Evolutionary conservation across 2,329 filamentous ascomycete species (phyloP), one percentile per base, ranked within the genome.

Genomic region (Fusarium paranaense): DNA sequence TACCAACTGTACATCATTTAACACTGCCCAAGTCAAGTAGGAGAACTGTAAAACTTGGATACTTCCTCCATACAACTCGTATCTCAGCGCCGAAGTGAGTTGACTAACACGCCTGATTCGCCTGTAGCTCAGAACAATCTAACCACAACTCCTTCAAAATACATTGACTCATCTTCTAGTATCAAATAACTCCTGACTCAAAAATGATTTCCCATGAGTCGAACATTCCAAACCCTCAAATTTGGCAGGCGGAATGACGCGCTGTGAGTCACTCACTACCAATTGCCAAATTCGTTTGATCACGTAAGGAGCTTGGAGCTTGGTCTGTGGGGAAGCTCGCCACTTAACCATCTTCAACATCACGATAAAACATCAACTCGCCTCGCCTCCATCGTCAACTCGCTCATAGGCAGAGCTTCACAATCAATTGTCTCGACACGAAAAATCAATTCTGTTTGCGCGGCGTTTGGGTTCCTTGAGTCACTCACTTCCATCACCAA

Each of bases 241-340:
- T 60, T 35, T 45, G 27, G 52, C 42, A 71, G 16, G 60, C 25
- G 57, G 10, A 64, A 67, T 75, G 72, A 73, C 54, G 63, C 40
- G 20, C 35, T 45, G 67, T 75, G 72, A 75, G 66, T 75, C 73
- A 75, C 72, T 73, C 40, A 45, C 71, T 47, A 64, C 57, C 60
- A 63, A 74, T 33, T 52, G 22, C 56, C 50, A 54, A 33, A 63
- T 70, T 62, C 47, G 54, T 50, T 32, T 74, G 71, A 62, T 74
- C 68, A 74, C 71, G 71, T 72, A 72, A 74, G 71, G 64, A 64
- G 42, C 16, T 52, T 33, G 25, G 62, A 61, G 47, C 47, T 52
- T 30, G 18, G 58, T 30, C 37, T 61, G 71, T 74, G 71, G 71
- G 59, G 71, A 63, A 72, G 65, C 64, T 72, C 56, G 72, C 65